Evolutionary conservation across 202 grass and related monocot genomes (phyloP).

Genomic region (Carex sylvatica): DNA sequence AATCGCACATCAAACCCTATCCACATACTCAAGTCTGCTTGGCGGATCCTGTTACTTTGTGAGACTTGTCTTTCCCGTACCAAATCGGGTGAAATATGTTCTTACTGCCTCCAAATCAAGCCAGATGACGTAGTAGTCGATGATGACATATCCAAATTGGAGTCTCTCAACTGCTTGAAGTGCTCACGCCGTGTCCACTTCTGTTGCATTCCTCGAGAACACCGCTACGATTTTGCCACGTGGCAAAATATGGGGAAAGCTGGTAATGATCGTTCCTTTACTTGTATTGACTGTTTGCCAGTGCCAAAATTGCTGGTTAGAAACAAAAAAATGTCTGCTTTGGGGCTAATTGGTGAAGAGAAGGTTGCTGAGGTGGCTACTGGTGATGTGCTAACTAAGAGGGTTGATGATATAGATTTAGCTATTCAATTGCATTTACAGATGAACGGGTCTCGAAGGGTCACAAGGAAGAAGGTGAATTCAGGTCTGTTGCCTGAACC

Average conservation of each 20-base stretch:
- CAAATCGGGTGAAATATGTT: slow-evolving; percentile 46
- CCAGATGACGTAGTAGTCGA: slow-evolving; percentile 13
- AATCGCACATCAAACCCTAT: slow-evolving; percentile 23
- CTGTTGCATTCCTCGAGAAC: slow-evolving; percentile 49
- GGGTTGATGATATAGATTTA: slow-evolving; percentile 45
- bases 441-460: slow-evolving; percentile 80
- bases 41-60: slow-evolving; percentile 85
- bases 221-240: slow-evolving; percentile 38
- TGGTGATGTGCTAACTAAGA: slow-evolving; percentile 5
- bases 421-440: slow-evolving; percentile 78
- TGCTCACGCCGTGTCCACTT: slow-evolving; percentile 53
- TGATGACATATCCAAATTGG: slow-evolving; percentile 23
- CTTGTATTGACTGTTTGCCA: slow-evolving; percentile 74
- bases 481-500: background rate
- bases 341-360: background rate
- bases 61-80: slow-evolving; percentile 50
- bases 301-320: slow-evolving; percentile 33
- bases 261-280: slow-evolving; percentile 36
- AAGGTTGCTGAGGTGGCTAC: slow-evolving; percentile 12
- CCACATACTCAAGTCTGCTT: slow-evolving; percentile 53
- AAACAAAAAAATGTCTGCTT: slow-evolving; percentile 1
- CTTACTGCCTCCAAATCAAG: slow-evolving; percentile 66
- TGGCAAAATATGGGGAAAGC: background rate
- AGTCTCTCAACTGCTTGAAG: slow-evolving; percentile 38
- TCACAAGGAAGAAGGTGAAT: slow-evolving; percentile 45